Base-by-base conservation (phyloP, 768 basidiomycete genomes). In the Glaciozyma antarctica region DNA sequence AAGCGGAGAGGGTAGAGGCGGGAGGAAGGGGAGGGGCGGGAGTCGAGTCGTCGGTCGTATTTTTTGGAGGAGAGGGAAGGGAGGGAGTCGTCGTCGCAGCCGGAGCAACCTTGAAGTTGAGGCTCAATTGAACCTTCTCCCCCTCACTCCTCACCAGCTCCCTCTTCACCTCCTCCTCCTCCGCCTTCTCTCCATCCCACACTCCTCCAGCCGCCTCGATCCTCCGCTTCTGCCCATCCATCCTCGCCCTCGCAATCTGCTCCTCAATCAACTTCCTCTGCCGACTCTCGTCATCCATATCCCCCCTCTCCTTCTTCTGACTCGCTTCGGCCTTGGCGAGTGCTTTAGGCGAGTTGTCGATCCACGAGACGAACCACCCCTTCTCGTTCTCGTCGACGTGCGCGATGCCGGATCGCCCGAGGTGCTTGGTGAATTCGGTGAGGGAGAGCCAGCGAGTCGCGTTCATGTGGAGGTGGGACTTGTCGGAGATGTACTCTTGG, bases 321-420 rank as follows among this genome's bases (percentile, higher is more conserved):
- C 84, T 85, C 21, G 88, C 88, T 77, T 90, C 89, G 82, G 87
- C 86, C 79, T 91, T 90, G 12, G 88, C 90, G 43, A 99, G 80
- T 2, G 95, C 91, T 73, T 91, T 89, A 19, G 95, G 95, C 63
- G 88, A 88, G 77, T 82, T 97, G 77, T 99, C 95, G 61, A 99
- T 88, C 95, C 95, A 99, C 44, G 87, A 85, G 67, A 99, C 82
- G 76, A 93, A 99, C 86, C 89, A 92, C 1, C 95, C 95, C 79
- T 99, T 95, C 78, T 98, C 95, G 53, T 91, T 97, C 79, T 98
- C 94, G 75, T 98, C 95, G 32, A 95, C 95, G 69, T 88, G 84
- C 7, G 87, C 89, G 62, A 95, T 80, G 43, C 95, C 93, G 2
- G 81, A 79, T 45, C 90, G 81, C 3, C 94, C 93, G 38, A 99